A percentile compares a stretch with the other conserved stretches of the same genome.
phyloP scores from a whole-genome alignment of 164 flowering plant species.

The Liriodendron chinense region DNA sequence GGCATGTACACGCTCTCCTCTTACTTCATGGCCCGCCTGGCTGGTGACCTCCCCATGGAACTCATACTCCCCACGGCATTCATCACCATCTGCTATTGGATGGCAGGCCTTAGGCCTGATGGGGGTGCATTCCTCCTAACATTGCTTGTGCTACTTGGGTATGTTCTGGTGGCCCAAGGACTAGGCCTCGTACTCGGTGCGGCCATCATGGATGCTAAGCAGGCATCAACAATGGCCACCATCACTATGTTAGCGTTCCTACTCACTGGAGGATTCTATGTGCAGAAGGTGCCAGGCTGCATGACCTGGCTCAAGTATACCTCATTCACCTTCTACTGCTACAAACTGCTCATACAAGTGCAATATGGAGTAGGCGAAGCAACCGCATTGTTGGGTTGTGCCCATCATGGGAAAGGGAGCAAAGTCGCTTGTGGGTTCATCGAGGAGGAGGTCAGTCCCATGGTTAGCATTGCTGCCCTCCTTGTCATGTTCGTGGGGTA shows the following conservation, averaged over 20 bases:
- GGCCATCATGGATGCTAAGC: constrained; percentile 82
- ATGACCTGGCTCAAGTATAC: constrained; percentile 73
- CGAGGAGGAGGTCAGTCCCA: constrained; percentile 47
- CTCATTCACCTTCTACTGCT: constrained; percentile 65
- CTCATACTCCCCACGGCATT: constrained; percentile 72
- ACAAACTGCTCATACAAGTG: constrained; percentile 50
- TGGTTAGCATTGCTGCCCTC: constrained; percentile 30
- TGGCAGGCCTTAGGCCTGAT: constrained; percentile 63
- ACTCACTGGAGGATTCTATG: constrained; percentile 78
- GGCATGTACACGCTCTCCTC: constrained; percentile 85
- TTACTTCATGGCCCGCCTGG: constrained; percentile 74
- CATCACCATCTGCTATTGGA: constrained; percentile 57
- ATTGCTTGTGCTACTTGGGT: constrained; percentile 44
- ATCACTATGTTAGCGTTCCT: constrained; percentile 80
- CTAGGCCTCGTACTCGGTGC: constrained; percentile 85
- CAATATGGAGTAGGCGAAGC: constrained; percentile 60
- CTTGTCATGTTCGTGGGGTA: constrained; percentile 66
- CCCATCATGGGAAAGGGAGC: constrained; percentile 4
- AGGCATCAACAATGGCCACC: constrained; percentile 70
- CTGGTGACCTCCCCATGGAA: constrained; percentile 80
- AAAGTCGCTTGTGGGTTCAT: constrained; percentile 42
- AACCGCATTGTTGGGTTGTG: constrained; percentile 43
- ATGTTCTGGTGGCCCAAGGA: constrained; percentile 84
- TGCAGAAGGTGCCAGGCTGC: constrained; percentile 61
- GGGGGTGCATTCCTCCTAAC: constrained; percentile 48